phyloP scores from a whole-genome alignment of 164 flowering plant genomes.

The Stephania yunnanensis region DNA sequence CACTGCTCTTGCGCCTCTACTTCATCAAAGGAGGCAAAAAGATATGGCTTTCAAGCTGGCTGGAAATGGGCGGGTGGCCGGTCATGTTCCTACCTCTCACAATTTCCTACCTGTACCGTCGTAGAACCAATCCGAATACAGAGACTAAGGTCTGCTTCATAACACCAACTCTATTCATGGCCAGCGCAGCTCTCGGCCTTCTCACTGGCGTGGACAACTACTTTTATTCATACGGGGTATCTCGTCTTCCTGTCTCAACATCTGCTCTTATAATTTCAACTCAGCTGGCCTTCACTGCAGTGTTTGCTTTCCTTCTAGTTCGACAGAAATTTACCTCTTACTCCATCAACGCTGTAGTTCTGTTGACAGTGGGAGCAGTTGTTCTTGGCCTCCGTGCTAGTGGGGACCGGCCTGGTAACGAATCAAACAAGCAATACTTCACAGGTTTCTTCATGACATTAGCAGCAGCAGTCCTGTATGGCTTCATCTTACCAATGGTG shows the following conservation, averaged over 20 bases:
- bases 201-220: constrained; percentile 45
- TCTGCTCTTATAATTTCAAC: constrained; percentile 39
- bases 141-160: constrained; percentile 18
- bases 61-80: constrained; percentile 52
- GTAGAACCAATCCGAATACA: background rate
- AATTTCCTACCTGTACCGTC: constrained; percentile 12
- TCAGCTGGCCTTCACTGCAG: constrained; percentile 58
- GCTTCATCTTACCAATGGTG: constrained; percentile 36
- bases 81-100: constrained; percentile 37
- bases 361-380: constrained; percentile 39
- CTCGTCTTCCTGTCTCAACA: constrained; percentile 50
- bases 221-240: constrained; percentile 44
- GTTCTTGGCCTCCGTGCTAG: constrained; percentile 37
- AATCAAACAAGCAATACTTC: constrained; percentile 23
- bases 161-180: constrained; percentile 19
- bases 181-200: constrained; percentile 35
- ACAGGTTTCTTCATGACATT: constrained; percentile 45
- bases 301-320: constrained; percentile 43
- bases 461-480: constrained; percentile 36
- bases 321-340: constrained; percentile 42
- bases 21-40: constrained; percentile 52
- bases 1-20: constrained; percentile 49
- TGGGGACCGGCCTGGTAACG: constrained; percentile 32
- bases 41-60: constrained; percentile 35
- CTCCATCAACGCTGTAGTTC: constrained; percentile 41